phyloP scores from a whole-genome alignment of 495 filamentous ascomycete genomes.

The Neurospora pannonica region DNA sequence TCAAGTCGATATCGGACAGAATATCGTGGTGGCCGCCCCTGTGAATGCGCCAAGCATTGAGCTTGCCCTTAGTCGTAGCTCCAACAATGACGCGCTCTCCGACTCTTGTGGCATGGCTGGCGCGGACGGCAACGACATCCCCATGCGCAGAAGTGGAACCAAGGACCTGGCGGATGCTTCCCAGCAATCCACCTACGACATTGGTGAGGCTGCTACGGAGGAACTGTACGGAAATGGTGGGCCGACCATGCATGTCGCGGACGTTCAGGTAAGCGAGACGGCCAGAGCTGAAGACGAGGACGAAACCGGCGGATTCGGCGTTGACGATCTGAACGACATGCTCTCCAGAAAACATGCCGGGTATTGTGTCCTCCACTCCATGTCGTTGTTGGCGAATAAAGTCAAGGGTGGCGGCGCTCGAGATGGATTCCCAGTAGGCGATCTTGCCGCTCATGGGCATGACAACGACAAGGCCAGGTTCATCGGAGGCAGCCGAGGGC shows the following conservation, averaged over 20 bases:
- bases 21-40: slow-evolving; percentile 61
- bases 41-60: slow-evolving; percentile 81
- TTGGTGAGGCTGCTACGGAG: slow-evolving; percentile 50
- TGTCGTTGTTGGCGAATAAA: slow-evolving; percentile 66
- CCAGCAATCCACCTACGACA: slow-evolving; percentile 55
- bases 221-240: slow-evolving; percentile 63
- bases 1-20: slow-evolving; percentile 37
- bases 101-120: slow-evolving; percentile 56
- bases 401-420: slow-evolving; percentile 66
- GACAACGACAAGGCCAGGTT: slow-evolving; percentile 76
- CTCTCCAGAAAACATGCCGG: slow-evolving; percentile 70
- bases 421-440: slow-evolving; percentile 90
- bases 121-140: slow-evolving; percentile 67
- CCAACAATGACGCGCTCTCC: slow-evolving; percentile 80
- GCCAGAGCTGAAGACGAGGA: slow-evolving; percentile 74
- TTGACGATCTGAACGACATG: slow-evolving; percentile 64
- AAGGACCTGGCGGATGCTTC: slow-evolving; percentile 63
- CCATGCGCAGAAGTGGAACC: slow-evolving; percentile 55
- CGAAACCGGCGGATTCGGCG: slow-evolving; percentile 72
- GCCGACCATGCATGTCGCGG: slow-evolving; percentile 75
- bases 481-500: slow-evolving; percentile 57
- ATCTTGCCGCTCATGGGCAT: slow-evolving; percentile 76
- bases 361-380: slow-evolving; percentile 64
- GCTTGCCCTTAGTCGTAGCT: slow-evolving; percentile 58
- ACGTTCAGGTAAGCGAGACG: slow-evolving; percentile 77